Evolutionary conservation across 208 protist genomes (phyloP).

Genomic region (Leishmania major): DNA sequence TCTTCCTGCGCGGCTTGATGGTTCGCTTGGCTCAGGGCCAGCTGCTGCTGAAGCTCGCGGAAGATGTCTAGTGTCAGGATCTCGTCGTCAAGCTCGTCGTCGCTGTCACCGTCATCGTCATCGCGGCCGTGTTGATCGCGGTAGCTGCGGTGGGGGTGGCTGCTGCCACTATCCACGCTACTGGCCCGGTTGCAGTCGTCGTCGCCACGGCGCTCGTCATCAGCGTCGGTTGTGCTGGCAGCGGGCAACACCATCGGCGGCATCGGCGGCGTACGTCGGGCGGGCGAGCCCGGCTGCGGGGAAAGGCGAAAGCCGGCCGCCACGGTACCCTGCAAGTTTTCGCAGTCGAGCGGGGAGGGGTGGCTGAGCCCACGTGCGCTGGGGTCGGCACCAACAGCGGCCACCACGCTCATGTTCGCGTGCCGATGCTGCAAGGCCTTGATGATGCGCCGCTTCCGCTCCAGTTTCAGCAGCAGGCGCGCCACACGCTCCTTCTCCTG

Average conservation of each 20-base stretch:
- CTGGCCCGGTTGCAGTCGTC: not conserved
- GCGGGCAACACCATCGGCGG: slow-evolving; percentile 29
- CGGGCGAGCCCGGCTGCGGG: slow-evolving; percentile 25
- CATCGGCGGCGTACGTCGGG: slow-evolving; percentile 24
- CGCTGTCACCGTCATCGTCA: slow-evolving; percentile 21
- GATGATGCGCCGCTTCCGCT: slow-evolving; percentile 32
- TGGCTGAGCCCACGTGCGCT: slow-evolving; percentile 7
- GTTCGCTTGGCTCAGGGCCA: slow-evolving; percentile 45
- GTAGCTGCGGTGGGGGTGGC: not conserved
- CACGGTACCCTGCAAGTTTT: slow-evolving; percentile 13
- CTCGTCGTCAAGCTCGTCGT: slow-evolving; percentile 31
- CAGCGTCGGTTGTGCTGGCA: not conserved
- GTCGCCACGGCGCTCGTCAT: slow-evolving; percentile 10
- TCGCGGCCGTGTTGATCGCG: not conserved
- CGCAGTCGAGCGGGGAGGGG: slow-evolving; percentile 16
- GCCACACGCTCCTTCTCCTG: slow-evolving; percentile 26
- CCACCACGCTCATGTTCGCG: not conserved
- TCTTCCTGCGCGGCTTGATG: slow-evolving; percentile 41
- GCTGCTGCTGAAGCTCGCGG: slow-evolving; percentile 44
- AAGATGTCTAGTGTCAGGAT: slow-evolving; percentile 25
- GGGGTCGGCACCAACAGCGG: not conserved
- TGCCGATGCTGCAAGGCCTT: slow-evolving; percentile 26
- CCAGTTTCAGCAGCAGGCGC: slow-evolving; percentile 25
- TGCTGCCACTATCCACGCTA: slow-evolving; percentile 9
- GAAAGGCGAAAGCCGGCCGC: slow-evolving; percentile 13